Evolutionary conservation across 176 grass and related monocot genomes (phyloP).

Genomic region (Phragmites australis): DNA sequence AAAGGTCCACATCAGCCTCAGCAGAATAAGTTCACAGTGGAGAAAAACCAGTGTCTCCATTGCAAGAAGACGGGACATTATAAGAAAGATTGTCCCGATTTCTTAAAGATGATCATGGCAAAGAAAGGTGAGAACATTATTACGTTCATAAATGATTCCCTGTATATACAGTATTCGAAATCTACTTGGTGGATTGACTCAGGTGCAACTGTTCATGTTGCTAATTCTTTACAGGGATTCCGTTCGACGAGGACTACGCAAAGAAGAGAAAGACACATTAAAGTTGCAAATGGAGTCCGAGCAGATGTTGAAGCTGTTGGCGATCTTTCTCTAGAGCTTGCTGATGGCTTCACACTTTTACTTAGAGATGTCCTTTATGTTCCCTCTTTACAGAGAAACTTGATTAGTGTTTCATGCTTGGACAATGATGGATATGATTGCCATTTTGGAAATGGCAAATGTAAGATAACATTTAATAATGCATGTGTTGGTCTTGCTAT

Average conservation of each 20-base stretch:
- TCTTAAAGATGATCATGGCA: no score
- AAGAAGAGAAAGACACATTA: background rate
- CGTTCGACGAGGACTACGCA: background rate
- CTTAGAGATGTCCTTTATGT: background rate
- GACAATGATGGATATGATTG: background rate
- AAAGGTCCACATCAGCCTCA: no score
- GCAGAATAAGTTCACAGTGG: no score
- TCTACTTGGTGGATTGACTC: slow-evolving; percentile 2
- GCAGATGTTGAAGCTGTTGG: background rate
- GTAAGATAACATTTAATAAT: background rate
- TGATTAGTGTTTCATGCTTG: background rate
- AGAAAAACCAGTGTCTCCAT: no score
- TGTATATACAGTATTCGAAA: background rate
- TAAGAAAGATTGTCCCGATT: no score
- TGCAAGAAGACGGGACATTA: no score
- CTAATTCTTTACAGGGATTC: background rate
- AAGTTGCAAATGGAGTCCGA: background rate
- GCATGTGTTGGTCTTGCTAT: background rate
- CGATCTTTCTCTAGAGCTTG: background rate
- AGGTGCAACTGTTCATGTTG: background rate
- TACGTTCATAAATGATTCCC: background rate
- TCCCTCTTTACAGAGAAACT: background rate
- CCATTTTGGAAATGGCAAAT: background rate
- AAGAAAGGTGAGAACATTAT: background rate
- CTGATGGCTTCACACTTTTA: background rate